phyloP scores from a whole-genome alignment of 129 eudicot genomes.

The Chrysanthemum lavandulifolium region DNA sequence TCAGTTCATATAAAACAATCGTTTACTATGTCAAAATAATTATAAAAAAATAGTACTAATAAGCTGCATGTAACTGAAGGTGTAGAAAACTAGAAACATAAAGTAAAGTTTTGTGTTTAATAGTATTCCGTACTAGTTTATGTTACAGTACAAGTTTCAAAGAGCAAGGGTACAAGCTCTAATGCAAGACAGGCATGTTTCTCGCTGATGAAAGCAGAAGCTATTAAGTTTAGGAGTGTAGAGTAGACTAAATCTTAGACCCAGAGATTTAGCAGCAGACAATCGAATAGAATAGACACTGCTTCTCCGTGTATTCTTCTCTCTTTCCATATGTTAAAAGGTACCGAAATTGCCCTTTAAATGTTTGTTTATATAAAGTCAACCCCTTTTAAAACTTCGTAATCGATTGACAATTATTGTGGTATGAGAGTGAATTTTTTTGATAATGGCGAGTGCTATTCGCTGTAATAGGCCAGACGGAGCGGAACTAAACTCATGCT shows the following conservation, averaged over 20 bases:
- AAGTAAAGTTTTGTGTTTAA: too few relatives aligned
- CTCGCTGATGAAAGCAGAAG: slow-evolving; percentile 1
- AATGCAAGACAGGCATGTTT: neutral
- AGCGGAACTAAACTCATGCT: too few relatives aligned
- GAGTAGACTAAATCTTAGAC: slow-evolving; percentile 14
- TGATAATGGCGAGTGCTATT: too few relatives aligned
- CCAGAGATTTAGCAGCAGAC: slow-evolving; percentile 27
- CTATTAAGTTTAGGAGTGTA: slow-evolving; percentile 8
- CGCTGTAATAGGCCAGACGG: too few relatives aligned
- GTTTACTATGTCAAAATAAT: too few relatives aligned
- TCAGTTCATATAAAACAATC: too few relatives aligned
- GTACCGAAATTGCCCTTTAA: neutral
- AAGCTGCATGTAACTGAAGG: too few relatives aligned
- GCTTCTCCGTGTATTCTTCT: slow-evolving; percentile 17
- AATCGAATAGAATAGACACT: slow-evolving; percentile 9
- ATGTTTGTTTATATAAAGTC: neutral
- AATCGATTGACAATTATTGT: too few relatives aligned
- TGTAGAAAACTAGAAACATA: too few relatives aligned
- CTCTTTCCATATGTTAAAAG: neutral
- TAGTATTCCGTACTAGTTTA: neutral
- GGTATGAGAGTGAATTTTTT: too few relatives aligned
- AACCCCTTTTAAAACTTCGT: too few relatives aligned
- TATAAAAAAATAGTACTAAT: too few relatives aligned
- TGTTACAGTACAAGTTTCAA: neutral
- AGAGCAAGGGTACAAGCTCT: slow-evolving; percentile 1